Evolutionary conservation across 805 yeast genomes (phyloP), one percentile per base, ranked within the genome.

Genomic region (Wickerhamomyces xylosicus): DNA sequence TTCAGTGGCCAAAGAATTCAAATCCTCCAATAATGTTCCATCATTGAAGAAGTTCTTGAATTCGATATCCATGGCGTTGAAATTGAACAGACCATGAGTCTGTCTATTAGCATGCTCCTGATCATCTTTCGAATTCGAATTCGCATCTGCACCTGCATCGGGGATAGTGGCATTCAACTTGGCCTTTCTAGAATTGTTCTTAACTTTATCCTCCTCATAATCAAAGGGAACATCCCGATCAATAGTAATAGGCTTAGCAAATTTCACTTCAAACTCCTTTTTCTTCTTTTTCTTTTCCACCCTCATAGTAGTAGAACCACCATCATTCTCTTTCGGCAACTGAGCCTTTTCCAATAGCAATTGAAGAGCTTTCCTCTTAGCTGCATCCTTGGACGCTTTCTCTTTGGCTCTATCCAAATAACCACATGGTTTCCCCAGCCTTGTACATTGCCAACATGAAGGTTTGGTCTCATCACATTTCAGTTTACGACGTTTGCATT

Each of bases 401-500:
- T 49, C 49, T 37, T 48, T 45, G 35, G 49, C 41, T 9, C 41
- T 35, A 33, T 59, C 58, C 31, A 56, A 59, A 41, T 68, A 68
- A 3, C 50, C 45, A 44, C 74, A 68, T 3, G 52, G 49, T 47
- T 63, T 63, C 9, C 57, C 56, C 14, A 64, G 39, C 25, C 57
- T 57, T 1, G 56, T 41, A 39, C 74, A 68, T 36, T 65, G 66
- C 59, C 66, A 55, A 39, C 74, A 67, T 14, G 44, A 46, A 1
- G 53, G 54, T 34, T 50, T 47, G 9, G 45, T 45, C 38, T 49
- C 53, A 33, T 48, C 59, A 34, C 55, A 54, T 43, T 51, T 68
- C 39, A 64, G 50, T 42, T 64, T 66, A 31, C 72, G 52, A 34
- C 66, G 45, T 48, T 67, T 68, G 49, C 74, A 69, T 44, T 66